Base-by-base conservation (phyloP, 2,329 filamentous ascomycete species). In the Apiospora malaysiana region DNA sequence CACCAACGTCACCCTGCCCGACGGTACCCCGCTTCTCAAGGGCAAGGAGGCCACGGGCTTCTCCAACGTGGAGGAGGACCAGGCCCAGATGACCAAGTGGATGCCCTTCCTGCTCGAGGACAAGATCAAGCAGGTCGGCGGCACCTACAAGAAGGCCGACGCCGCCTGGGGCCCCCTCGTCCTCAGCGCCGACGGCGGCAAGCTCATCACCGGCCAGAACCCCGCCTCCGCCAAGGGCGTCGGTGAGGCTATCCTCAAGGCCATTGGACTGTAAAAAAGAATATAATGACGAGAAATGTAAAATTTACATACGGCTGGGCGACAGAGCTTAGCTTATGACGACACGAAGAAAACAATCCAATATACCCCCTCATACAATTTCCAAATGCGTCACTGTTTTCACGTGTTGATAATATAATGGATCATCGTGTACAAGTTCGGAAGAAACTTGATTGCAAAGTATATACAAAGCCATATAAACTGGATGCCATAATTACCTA, bases 101-200 rank as follows among this genome's bases (percentile, higher is more conserved):
- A 83, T 90, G 82, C 90, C 90, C 2, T 93, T 92, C 79, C 78
- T 86, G 79, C 86, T 93, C 59, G 88, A 89, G 78, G 86, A 87
- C 72, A 84, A 86, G 79, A 78, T 90, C 69, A 77, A 85, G 76
- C 82, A 84, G 18, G 85, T 80, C 27, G 85, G 88, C 8, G 91
- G 84, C 25, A 83, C 83, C 67, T 92, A 86, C 75, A 84, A 85
- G 74, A 89, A 89, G 82, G 86, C 89, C 0, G 81, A 78, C 1
- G 79, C 88, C 77, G 82, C 84, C 5, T 88, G 82, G 83, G 84
- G 76, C 8, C 83, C 83, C 74, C 83, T 86, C 77, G 82, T 88
- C 0, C 82, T 85, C 0, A 84, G 87, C 3, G 83, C 86, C 71
- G 75, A 79, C 68, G 75, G 72, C 59, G 88, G 87, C 10, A 83